These are phyloP conservation scores for Talaromyces adpressus DNA, from an alignment of 495 filamentous ascomycete genomes.

Conservation along the genomic window DNA sequence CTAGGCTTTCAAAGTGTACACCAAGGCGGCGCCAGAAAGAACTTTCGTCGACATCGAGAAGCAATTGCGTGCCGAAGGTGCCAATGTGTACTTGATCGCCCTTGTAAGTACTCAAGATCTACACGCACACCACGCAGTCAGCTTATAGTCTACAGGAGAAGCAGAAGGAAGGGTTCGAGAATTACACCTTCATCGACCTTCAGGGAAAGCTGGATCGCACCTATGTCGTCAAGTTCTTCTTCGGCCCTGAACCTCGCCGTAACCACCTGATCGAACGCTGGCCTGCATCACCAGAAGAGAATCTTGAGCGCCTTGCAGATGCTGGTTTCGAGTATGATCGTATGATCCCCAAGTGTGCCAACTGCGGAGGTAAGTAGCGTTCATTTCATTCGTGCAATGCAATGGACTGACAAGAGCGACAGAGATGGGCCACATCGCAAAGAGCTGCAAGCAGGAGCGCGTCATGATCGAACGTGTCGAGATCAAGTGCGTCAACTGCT, in stretches of 20 bases:
- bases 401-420: not conserved
- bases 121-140: not conserved
- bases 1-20: slow-evolving; percentile 60
- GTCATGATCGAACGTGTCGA: slow-evolving; percentile 36
- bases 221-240: slow-evolving; percentile 66
- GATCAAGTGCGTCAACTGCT: slow-evolving; percentile 73
- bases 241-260: slow-evolving; percentile 56
- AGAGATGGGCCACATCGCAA: slow-evolving; percentile 69
- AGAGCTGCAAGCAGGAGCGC: slow-evolving; percentile 57
- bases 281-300: slow-evolving; percentile 61
- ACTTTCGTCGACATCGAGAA: slow-evolving; percentile 68
- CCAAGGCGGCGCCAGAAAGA: slow-evolving; percentile 60
- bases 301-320: slow-evolving; percentile 63
- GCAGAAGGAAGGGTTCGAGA: slow-evolving; percentile 48
- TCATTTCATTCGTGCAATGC: not conserved
- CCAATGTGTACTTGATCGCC: slow-evolving; percentile 68
- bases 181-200: slow-evolving; percentile 72
- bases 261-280: slow-evolving; percentile 52
- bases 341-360: slow-evolving; percentile 58
- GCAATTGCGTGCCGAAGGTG: slow-evolving; percentile 57
- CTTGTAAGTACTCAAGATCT: slow-evolving; percentile 30
- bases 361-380: slow-evolving; percentile 51
- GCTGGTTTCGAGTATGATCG: slow-evolving; percentile 65
- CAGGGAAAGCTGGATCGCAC: slow-evolving; percentile 73
- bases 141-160: slow-evolving; percentile 19